A percentile compares a stretch with the other conserved stretches of the same genome.
Conservation (phyloP, 176 grass and related monocot species). For the Rhynchospora breviuscula region DNA sequence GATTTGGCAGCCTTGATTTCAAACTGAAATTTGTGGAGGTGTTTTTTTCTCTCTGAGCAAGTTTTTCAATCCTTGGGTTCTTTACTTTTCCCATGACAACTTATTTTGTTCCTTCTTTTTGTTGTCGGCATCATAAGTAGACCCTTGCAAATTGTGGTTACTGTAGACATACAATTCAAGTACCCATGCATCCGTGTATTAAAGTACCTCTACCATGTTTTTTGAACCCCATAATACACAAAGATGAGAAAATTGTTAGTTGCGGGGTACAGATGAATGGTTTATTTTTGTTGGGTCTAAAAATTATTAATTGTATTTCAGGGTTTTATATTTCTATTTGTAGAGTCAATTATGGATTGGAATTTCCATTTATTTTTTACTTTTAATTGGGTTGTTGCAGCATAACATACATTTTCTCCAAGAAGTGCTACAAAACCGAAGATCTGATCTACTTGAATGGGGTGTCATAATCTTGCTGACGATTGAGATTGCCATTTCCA, state of each 20-base stretch:
- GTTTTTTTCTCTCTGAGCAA: conserved; percentile 16
- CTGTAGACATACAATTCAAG: not conserved
- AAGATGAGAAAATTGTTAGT: not conserved
- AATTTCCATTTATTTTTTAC: conserved; percentile 12
- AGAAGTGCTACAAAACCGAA: conserved; percentile 89
- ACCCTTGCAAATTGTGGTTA: not conserved
- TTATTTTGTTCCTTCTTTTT: not conserved
- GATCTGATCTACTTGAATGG: conserved; percentile 79
- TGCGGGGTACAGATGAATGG: not conserved
- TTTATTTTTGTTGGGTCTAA: not conserved
- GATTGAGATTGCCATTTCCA: conserved; percentile 72
- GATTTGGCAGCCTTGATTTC: conserved; percentile 87
- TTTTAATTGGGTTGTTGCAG: conserved; percentile 43
- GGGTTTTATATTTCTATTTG: not conserved
- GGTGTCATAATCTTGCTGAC: conserved; percentile 66
- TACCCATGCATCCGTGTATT: not conserved
- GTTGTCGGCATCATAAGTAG: not conserved
- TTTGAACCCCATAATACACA: not conserved
- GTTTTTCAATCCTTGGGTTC: not conserved
- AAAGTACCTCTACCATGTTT: not conserved
- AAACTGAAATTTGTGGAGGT: conserved; percentile 98
- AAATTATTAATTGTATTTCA: not conserved
- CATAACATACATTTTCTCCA: conserved; percentile 95
- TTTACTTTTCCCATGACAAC: not conserved
- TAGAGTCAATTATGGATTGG: not conserved